Evolutionary conservation across 305 asterid genomes (phyloP).

Genomic region (Fraxinus nigra): DNA sequence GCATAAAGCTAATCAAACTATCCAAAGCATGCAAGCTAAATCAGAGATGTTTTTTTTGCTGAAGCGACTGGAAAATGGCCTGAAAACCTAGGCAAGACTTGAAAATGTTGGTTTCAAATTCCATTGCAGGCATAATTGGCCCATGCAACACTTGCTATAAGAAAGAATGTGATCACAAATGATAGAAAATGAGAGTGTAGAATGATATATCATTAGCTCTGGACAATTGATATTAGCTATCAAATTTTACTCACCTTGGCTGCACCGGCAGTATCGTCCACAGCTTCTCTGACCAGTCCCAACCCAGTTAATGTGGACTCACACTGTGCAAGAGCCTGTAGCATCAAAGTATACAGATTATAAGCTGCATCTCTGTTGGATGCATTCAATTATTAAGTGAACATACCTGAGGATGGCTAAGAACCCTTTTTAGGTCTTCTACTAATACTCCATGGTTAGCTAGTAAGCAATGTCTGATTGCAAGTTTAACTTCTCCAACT

Average conservation of each 20-base stretch:
- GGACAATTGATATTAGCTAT: conserved; percentile 3
- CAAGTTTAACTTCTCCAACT: conserved; percentile 96
- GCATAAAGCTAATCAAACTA: neutral
- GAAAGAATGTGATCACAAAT: neutral
- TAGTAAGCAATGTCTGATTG: conserved; percentile 80
- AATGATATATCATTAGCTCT: neutral
- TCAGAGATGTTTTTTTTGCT: neutral
- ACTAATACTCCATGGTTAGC: conserved; percentile 75
- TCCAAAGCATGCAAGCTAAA: neutral
- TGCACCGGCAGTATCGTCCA: conserved; percentile 99
- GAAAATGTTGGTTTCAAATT: conserved; percentile 9
- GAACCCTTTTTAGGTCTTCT: conserved; percentile 79
- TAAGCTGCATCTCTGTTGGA: conserved; percentile 22
- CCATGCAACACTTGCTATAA: conserved; percentile 1
- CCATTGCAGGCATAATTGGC: neutral
- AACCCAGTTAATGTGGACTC: conserved; percentile 83
- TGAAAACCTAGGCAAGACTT: conserved; percentile 7
- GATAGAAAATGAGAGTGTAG: neutral
- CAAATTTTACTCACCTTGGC: conserved; percentile 61
- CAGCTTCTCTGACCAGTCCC: conserved; percentile 94
- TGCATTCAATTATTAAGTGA: neutral
- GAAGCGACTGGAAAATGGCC: conserved; percentile 1
- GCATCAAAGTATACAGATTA: conserved; percentile 21
- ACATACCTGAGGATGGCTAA: conserved; percentile 96
- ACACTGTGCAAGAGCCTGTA: conserved; percentile 98